Conservation (phyloP, 2,329 filamentous ascomycete species). For the Xylaria sp. region DNA sequence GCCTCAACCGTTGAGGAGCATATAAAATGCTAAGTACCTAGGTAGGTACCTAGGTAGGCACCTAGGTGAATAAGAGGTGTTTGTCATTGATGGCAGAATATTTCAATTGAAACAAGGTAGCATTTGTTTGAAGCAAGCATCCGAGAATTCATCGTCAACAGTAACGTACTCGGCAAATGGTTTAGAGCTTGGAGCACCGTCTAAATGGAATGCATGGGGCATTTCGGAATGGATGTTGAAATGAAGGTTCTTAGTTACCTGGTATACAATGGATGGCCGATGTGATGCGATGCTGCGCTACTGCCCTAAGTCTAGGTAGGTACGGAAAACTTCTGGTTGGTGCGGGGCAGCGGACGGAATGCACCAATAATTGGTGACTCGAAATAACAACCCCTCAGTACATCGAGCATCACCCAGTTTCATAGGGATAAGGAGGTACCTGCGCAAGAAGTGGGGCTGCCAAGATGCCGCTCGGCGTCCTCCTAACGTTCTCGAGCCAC, state of each 20-base stretch:
- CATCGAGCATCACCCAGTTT: slow-evolving; percentile 1
- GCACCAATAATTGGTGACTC: slow-evolving; percentile 23
- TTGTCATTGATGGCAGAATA: background rate
- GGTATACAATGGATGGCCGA: background rate
- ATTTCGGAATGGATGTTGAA: slow-evolving; percentile 15
- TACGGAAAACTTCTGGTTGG: slow-evolving; percentile 24
- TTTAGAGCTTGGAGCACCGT: slow-evolving; percentile 12
- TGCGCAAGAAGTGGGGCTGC: background rate
- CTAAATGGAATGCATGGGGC: slow-evolving; percentile 18
- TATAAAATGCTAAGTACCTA: background rate
- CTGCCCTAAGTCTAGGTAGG: background rate
- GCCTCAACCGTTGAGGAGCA: slow-evolving; percentile 1
- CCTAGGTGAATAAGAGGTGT: background rate
- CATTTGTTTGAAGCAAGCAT: background rate
- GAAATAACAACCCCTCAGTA: slow-evolving; percentile 34
- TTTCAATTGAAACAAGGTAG: slow-evolving; percentile 4
- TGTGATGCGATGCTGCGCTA: slow-evolving; percentile 1
- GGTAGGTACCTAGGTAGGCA: background rate
- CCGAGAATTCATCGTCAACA: slow-evolving; percentile 26
- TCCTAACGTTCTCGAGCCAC: slow-evolving; percentile 27
- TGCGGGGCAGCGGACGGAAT: slow-evolving; percentile 22
- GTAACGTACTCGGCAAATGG: slow-evolving; percentile 20
- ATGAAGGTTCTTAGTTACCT: slow-evolving; percentile 8
- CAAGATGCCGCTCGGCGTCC: slow-evolving; percentile 7
- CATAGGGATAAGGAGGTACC: slow-evolving; percentile 12